Base-by-base conservation (phyloP, 2,329 filamentous ascomycete genomes). In the Peltaster fructicola region DNA sequence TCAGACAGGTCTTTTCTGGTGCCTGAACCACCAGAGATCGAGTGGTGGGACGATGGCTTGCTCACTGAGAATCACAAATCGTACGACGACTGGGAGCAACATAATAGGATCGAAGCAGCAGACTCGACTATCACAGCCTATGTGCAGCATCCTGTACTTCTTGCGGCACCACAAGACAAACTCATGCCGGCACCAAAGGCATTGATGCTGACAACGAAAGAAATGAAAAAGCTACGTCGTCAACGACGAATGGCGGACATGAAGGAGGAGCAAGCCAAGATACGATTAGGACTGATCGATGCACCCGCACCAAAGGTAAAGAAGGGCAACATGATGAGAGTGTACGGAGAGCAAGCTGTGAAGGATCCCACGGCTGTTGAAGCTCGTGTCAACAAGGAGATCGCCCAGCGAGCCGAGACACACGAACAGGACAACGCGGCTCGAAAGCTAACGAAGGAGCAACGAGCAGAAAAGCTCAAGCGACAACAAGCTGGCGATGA, bases 311-410 rank as follows among this genome's bases (percentile, higher is more conserved):
- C 88, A 7, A 98, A 95, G 53, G 81, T 98, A 39, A 95, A 93
- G 56, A 90, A 90, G 52, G 79, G 76, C 30, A 98, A 98, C 50
- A 67, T 98, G 46, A 98, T 98, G 88, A 75, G 84, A 30, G 88
- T 98, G 15, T 63, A 93, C 28, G 88, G 88, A 34, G 81, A 93
- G 47, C 75, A 81, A 52, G 74, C 74, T 10, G 85, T 98, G 37
- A 90, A 92, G 46, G 88, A 98, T 52, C 88, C 88, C 5, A 98
- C 90, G 1, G 88, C 88, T 4, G 88, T 98, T 22, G 88, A 98
- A 54, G 81, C 82, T 24, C 73, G 81, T 13, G 88, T 98, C 25
- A 92, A 90, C 50, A 67, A 74, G 26, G 82, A 98, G 51, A 93
- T 98, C 36, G 76, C 76, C 14, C 82, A 90, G 34, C 78, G 88